Evolutionary conservation across 2,329 filamentous ascomycete genomes (phyloP), one percentile per base, ranked within the genome.

Genomic region (Calonectria hawksworthii): DNA sequence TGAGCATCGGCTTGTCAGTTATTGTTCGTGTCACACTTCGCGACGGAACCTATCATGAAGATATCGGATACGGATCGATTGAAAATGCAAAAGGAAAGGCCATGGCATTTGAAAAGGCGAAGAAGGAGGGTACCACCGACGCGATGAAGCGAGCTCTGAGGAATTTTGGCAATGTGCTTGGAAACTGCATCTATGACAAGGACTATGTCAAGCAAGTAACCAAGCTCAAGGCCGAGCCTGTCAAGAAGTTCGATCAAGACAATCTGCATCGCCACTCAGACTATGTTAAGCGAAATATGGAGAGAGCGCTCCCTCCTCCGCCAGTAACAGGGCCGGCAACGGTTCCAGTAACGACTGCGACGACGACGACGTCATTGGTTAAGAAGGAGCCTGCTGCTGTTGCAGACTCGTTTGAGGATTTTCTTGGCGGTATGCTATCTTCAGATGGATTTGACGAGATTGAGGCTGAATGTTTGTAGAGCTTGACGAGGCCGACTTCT

Each of bases 161-260:
- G 74, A 98, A 93, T 77, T 99, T 99, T 85, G 97, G 97, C 74
- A 99, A 99, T 81, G 94, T 99, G 21, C 89, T 99, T 70, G 97
- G 97, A n/a, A 99, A 99, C 83, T 99, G 97, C 88, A 93, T 99
- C 74, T 99, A 99, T 86, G 97, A 99, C 87, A 98, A 98, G 85
- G 93, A 96, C 75, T 99, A 98, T 83, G 88, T 99, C 72, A 90
- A 93, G 68, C 96, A 95, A 83, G 94, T 99, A n/a, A 94, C 93
- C 67, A 98, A 95, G 86, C 89, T 99, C 82, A 99, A 98, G 88
- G 91, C 93, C 21, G 89, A 91, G 72, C 94, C 95, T 6, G 82
- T 85, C 63, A 90, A 92, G 36, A 95, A 91, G 84, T 98, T 96
- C 86, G 92, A 96, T 78, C 92, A 94, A 75, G 90, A 91, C n/a